phyloP scores from a whole-genome alignment of 192 early-diverging fungal genomes.

The Chytriomyces sp. region DNA sequence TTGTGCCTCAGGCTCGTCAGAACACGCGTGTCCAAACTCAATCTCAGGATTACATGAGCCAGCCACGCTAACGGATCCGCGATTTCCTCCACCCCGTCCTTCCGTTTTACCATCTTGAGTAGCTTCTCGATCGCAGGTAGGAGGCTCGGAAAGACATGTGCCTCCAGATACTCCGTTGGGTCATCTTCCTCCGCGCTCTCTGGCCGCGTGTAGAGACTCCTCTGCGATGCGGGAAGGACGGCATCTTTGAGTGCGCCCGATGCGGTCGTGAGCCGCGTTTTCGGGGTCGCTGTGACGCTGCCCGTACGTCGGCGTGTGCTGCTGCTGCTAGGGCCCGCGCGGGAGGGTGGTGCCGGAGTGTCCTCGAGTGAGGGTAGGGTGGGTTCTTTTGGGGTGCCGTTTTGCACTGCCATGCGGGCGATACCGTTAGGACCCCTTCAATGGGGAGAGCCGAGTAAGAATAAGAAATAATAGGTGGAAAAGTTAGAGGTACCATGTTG shows the following conservation, averaged over 20 bases:
- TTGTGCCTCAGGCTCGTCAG: neutral
- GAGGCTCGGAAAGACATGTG: slow-evolving; percentile 30
- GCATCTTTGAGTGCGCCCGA: neutral
- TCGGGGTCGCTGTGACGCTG: neutral
- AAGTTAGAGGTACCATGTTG: neutral
- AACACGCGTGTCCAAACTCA: neutral
- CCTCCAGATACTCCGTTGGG: slow-evolving; percentile 32
- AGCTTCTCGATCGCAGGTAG: slow-evolving; percentile 37
- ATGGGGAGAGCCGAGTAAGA: neutral
- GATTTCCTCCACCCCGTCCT: slow-evolving; percentile 34
- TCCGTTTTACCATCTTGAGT: slow-evolving; percentile 30
- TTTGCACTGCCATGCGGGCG: neutral
- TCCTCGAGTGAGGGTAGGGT: neutral
- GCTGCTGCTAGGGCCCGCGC: neutral
- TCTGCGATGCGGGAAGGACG: neutral
- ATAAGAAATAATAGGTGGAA: neutral
- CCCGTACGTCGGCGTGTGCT: neutral
- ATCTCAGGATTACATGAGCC: slow-evolving; percentile 15
- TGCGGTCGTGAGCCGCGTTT: neutral
- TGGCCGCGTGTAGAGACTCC: neutral
- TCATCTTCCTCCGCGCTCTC: slow-evolving; percentile 22
- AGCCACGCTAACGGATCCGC: slow-evolving; percentile 35
- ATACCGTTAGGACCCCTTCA: neutral
- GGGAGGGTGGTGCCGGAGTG: neutral
- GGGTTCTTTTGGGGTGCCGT: neutral